phyloP scores from a whole-genome alignment of 148 eudicot species.

The Rhododendron ovatum region DNA sequence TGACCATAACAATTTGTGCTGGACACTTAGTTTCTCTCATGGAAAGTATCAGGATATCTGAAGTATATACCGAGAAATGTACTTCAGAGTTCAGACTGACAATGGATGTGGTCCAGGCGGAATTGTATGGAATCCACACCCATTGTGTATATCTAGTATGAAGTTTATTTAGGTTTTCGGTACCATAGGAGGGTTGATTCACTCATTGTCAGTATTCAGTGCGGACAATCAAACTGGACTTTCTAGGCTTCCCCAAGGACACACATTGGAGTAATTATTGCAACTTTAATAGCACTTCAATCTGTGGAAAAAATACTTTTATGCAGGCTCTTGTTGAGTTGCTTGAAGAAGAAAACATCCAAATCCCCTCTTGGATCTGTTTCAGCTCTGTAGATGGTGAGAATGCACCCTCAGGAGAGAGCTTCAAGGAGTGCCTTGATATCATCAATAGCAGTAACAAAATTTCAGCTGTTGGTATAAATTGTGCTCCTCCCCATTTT shows the following conservation, averaged over 20 bases:
- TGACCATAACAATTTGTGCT: neutral
- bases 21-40: neutral
- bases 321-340: conserved; percentile 68
- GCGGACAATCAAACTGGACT: neutral
- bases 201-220: neutral
- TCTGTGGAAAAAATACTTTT: neutral
- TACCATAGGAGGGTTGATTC: neutral
- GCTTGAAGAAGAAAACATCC: conserved; percentile 68
- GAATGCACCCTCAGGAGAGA: conserved; percentile 77
- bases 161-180: neutral
- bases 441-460: conserved; percentile 47
- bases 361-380: conserved; percentile 84
- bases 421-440: conserved; percentile 60
- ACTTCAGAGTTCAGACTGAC: neutral
- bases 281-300: neutral
- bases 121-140: neutral
- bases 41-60: neutral
- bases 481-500: conserved; percentile 84
- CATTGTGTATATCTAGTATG: neutral
- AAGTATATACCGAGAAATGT: neutral
- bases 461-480: conserved; percentile 68
- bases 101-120: neutral
- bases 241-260: neutral
- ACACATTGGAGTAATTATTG: neutral
- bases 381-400: conserved; percentile 76